Base-by-base conservation (phyloP, 176 grass and related monocot genomes). In the Oryza meridionalis region DNA sequence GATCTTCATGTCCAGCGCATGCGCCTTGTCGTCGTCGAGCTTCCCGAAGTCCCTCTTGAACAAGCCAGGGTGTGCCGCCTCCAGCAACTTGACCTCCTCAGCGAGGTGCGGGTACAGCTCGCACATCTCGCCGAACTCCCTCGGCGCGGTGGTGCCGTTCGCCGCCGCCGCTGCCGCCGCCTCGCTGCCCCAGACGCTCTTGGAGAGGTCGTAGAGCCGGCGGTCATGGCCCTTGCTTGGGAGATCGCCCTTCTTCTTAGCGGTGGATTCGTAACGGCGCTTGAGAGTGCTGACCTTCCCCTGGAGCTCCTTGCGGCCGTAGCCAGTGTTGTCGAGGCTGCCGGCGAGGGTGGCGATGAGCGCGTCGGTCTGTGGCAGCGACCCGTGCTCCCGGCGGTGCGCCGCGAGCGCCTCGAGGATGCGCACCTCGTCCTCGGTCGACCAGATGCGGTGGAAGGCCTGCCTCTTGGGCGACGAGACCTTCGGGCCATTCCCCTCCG, bases 1-100 rank as follows among this genome's bases (percentile, higher is more conserved):
- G 64, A 96, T 46, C 88, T 85, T 91, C 33, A 17, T 24, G n/a
- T 96, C 81, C 69, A 96, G 53, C 0, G 8, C 2, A 2, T 22
- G 75, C 14, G 88, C 94, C 83, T 91, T 91, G 6, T 62, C 33
- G 2, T 87, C 73, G 0, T 80, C 69, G 5, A 96, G 42, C 83
- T 69, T 77, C 42, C 42, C 72, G 4, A 93, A 81, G 10, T 83
- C 73, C 35, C 84, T 78, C 78, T 93, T 93, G 69, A 90, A 82
- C 11, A 83, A 12, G 6, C 83, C 85, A 0, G 26, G 38, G 15
- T 61, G 11, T 2, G 27, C 43, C 50, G 45, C 63, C 45, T 86
- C 68, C 46, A 90, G 24, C 47, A 29, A 35, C 26, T 1, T 76
- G 9, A 93, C 59, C 66, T 81, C 86, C 66, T 90, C 90, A 2